Evolutionary conservation across 805 yeast genomes (phyloP), one percentile per base, ranked within the genome.

Genomic region (Candida endomychidarum): DNA sequence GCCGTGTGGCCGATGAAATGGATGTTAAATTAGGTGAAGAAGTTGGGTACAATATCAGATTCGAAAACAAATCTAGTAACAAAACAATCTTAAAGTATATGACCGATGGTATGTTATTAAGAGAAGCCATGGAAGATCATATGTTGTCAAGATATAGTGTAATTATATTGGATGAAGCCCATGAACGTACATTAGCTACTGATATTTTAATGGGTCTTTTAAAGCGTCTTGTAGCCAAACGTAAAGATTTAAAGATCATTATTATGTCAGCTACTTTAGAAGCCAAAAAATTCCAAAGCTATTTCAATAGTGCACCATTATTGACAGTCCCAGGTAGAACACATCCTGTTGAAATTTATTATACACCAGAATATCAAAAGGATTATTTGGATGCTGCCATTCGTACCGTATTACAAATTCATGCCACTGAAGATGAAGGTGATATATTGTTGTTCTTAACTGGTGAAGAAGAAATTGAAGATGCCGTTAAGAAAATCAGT

Each of bases 251-350:
- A 56, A 93, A 93, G 61, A 77, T 91, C 52, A 89, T 91, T 48
- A 81, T 91, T 59, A 91, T 91, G 98, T 89, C 97, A 52, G 99
- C 98, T 47, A 93, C 99, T 2, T 74, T 91, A 60, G 98, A 91
- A 67, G 97, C 98, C 3, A 93, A 89, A 61, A 93, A 91, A 70
- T 91, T 90, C 64, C 98, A 91, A 67, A 65, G 61, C 12, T 91
- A 93, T 61, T 91, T 93, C 70, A 78, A 82, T 58, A 80, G 83
- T 56, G 97, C 98, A 4, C 99, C 99, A 28, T 69, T 93, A 49
- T 75, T 91, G 46, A 96, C 97, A 0, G 98, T 91, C 34, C 97
- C 98, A 2, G 99, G 99, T 56, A 81, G 99, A 75, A 93, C 99
- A 2, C 93, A 81, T 58, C 98, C 98, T 0, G 99, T 91, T 34